Percentiles rank a stretch among this genome's conserved stretches.
These are phyloP conservation scores for Aristolochia contorta DNA, from an alignment of 164 flowering plant genomes.

Conservation along the genomic window DNA sequence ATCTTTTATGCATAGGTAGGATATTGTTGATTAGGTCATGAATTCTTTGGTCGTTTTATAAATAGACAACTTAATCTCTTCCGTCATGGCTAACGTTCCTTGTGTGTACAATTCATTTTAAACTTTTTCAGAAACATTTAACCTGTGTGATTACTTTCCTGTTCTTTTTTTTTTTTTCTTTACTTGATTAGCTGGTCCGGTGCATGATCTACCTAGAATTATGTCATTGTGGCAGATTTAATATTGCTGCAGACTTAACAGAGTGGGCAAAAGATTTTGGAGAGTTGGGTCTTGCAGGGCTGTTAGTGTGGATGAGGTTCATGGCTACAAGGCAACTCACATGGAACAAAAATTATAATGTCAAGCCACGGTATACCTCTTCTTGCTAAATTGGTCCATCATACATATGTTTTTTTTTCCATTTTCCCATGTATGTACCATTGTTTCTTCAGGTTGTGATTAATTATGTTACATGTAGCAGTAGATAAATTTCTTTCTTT, in stretches of 20 bases:
- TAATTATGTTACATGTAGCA: not conserved
- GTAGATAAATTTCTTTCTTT: not conserved
- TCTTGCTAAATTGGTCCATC: not conserved
- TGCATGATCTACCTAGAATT: not conserved
- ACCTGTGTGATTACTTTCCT: not conserved
- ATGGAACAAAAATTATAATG: conserved; percentile 98
- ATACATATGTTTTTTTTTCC: not conserved
- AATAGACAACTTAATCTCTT: no score
- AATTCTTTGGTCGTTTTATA: not conserved
- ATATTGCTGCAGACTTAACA: conserved; percentile 86
- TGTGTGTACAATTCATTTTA: no score
- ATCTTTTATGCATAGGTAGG: conserved; percentile 95
- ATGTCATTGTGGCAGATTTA: conserved; percentile 47
- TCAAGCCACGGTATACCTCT: conserved; percentile 81
- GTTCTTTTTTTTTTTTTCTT: no score
- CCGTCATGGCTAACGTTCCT: no score
- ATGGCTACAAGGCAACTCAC: conserved; percentile 97
- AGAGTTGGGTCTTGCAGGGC: conserved; percentile 82
- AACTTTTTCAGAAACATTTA: no score
- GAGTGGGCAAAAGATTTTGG: conserved; percentile 69
- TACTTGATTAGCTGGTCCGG: no score
- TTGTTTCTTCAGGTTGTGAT: no score
- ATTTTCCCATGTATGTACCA: not conserved
- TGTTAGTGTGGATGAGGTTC: conserved; percentile 98
- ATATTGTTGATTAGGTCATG: not conserved